phyloP scores from a whole-genome alignment of 2,329 filamentous ascomycete species.

The Cladosporium sp. region DNA sequence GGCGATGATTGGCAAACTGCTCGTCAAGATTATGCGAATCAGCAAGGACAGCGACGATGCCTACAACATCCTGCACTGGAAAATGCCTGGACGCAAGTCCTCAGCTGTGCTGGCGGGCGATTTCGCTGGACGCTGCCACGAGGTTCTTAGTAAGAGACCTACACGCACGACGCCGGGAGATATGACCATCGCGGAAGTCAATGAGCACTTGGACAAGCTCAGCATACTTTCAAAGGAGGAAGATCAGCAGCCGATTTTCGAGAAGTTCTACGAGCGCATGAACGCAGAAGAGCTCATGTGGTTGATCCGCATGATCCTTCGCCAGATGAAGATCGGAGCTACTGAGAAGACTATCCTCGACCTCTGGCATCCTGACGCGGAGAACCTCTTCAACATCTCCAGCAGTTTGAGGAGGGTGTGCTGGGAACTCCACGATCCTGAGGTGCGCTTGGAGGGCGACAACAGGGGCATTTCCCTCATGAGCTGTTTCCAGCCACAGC shows the following conservation, averaged over 20 bases:
- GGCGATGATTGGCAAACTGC: constrained; percentile 80
- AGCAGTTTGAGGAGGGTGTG: constrained; percentile 88
- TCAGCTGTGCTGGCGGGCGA: constrained; percentile 75
- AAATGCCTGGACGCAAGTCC: constrained; percentile 70
- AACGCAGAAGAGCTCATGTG: constrained; percentile 91
- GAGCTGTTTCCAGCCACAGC: constrained; percentile 94
- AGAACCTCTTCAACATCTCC: constrained; percentile 75
- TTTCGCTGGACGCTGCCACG: constrained; percentile 85
- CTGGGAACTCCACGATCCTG: constrained; percentile 83
- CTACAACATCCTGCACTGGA: constrained; percentile 85
- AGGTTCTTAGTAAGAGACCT: constrained; percentile 80
- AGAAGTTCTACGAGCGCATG: constrained; percentile 85
- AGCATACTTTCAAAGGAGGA: constrained; percentile 72
- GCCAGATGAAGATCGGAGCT: constrained; percentile 72
- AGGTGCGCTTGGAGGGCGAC: constrained; percentile 70
- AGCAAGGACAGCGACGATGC: constrained; percentile 88
- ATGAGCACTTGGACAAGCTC: constrained; percentile 77
- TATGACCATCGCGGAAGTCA: constrained; percentile 88
- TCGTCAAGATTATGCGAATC: constrained; percentile 93
- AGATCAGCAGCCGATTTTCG: constrained; percentile 79
- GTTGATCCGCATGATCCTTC: constrained; percentile 90
- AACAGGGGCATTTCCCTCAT: constrained; percentile 76
- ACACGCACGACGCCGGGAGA: constrained; percentile 71
- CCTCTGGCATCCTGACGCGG: constrained; percentile 56
- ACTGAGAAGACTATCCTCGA: constrained; percentile 88